These are phyloP conservation scores for Hypoxylon crocopeplum DNA, from an alignment of 495 filamentous ascomycete genomes.

Conservation along the genomic window DNA sequence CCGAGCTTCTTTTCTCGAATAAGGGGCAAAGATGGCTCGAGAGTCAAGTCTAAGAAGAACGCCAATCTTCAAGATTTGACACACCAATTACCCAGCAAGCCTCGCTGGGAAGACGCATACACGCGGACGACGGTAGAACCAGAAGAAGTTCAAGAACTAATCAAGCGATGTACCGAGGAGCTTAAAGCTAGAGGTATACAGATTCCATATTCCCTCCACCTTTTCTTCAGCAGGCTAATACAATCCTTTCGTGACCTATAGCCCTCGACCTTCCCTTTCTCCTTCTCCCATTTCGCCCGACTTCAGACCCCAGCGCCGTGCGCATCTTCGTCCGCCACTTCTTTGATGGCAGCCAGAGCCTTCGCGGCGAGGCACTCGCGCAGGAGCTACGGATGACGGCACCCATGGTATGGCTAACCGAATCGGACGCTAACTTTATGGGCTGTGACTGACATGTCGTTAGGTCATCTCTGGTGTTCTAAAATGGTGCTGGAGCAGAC, in stretches of 20 bases:
- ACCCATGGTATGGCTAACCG: slow-evolving; percentile 73
- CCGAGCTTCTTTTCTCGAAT: slow-evolving; percentile 76
- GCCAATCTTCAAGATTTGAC: slow-evolving; percentile 45
- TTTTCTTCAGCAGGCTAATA: slow-evolving; percentile 44
- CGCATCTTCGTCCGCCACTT: slow-evolving; percentile 93
- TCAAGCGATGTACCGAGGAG: slow-evolving; percentile 84
- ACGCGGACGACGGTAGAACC: slow-evolving; percentile 82
- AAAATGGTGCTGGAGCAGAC: slow-evolving; percentile 98
- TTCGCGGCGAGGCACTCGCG: slow-evolving; percentile 71
- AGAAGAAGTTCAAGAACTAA: slow-evolving; percentile 87
- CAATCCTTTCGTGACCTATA: slow-evolving; percentile 52
- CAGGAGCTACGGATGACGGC: slow-evolving; percentile 93
- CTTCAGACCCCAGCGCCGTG: slow-evolving; percentile 87
- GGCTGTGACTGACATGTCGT: slow-evolving; percentile 21
- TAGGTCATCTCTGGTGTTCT: slow-evolving; percentile 92
- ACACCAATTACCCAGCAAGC: slow-evolving; percentile 66
- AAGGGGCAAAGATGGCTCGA: slow-evolving; percentile 70
- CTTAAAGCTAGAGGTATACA: slow-evolving; percentile 94
- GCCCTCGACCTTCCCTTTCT: slow-evolving; percentile 91
- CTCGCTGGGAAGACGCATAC: slow-evolving; percentile 90
- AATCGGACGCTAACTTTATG: slow-evolving; percentile 2
- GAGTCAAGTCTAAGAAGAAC: slow-evolving; percentile 66
- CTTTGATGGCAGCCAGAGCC: slow-evolving; percentile 66
- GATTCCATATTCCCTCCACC: slow-evolving; percentile 40
- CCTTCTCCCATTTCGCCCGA: slow-evolving; percentile 93